Conservation (phyloP, 1,139 yeast genomes). For the Sugiyamaella sp. region DNA sequence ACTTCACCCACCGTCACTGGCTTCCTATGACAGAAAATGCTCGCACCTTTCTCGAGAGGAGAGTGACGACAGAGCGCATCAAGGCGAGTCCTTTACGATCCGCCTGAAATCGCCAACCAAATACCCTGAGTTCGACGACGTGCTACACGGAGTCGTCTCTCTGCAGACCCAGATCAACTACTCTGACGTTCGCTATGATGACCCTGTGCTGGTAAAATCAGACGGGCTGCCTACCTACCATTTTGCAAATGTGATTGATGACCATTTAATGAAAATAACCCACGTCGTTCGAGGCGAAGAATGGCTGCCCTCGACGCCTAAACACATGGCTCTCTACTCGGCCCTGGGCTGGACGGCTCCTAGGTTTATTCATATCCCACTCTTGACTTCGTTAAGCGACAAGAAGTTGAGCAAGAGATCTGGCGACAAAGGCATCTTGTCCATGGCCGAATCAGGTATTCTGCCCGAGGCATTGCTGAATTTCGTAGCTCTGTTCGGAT, state of each 20-base stretch:
- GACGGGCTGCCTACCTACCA: conserved; percentile 96
- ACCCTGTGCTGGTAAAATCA: conserved; percentile 83
- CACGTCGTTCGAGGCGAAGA: conserved; percentile 98
- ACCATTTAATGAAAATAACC: conserved; percentile 86
- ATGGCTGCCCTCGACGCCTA: conserved; percentile 96
- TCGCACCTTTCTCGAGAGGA: conserved; percentile 49
- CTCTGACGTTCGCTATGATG: conserved; percentile 77
- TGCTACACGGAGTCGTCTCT: conserved; percentile 74
- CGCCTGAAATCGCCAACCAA: conserved; percentile 62
- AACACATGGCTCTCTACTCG: conserved; percentile 80
- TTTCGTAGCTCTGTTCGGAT: conserved; percentile 88
- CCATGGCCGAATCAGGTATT: conserved; percentile 60
- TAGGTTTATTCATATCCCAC: conserved; percentile 81
- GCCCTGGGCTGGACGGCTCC: conserved; percentile 93
- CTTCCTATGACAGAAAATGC: conserved; percentile 88
- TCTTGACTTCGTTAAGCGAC: conserved; percentile 71
- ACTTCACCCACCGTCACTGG: conserved; percentile 86
- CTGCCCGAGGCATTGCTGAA: conserved; percentile 86
- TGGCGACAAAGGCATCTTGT: conserved; percentile 74
- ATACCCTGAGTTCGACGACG: conserved; percentile 69
- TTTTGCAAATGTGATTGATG: conserved; percentile 94
- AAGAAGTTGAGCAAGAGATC: conserved; percentile 85
- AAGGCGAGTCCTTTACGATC: conserved; percentile 42
- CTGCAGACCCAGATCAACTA: conserved; percentile 79
- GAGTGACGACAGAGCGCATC: conserved; percentile 41